Conservation (phyloP, 2,329 filamentous ascomycete species). For the Byssochlamys sp. region DNA sequence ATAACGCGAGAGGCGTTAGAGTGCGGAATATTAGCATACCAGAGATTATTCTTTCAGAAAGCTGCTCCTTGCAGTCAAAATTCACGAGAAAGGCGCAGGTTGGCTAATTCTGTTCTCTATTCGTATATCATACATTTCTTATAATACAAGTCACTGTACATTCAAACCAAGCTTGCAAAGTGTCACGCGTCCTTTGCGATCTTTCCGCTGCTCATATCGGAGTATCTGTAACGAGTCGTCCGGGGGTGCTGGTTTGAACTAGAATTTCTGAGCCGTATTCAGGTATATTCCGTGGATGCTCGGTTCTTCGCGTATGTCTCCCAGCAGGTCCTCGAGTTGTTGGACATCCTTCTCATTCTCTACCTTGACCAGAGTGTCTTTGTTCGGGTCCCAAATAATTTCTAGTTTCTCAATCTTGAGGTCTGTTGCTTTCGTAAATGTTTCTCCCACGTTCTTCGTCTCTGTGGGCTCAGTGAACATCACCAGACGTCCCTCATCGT, state of each 20-base stretch:
- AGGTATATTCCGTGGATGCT: constrained; percentile 72
- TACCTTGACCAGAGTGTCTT: constrained; percentile 62
- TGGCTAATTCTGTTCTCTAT: not conserved
- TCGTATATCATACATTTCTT: not conserved
- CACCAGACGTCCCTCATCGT: constrained; percentile 60
- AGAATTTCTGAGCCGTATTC: constrained; percentile 43
- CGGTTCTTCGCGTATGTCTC: constrained; percentile 49
- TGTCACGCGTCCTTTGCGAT: not conserved
- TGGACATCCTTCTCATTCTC: constrained; percentile 48
- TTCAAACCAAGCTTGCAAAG: not conserved
- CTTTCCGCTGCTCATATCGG: not conserved
- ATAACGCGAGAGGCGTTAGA: no score
- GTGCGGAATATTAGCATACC: no score
- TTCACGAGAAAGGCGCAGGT: not conserved
- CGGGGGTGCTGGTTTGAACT: not conserved
- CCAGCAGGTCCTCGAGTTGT: constrained; percentile 50
- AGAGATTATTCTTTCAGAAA: no score
- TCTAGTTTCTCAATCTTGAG: constrained; percentile 64
- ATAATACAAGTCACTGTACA: not conserved
- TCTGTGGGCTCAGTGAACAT: constrained; percentile 60
- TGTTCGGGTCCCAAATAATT: constrained; percentile 75
- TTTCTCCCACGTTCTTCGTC: constrained; percentile 55
- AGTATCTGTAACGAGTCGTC: not conserved
- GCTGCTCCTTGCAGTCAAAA: not conserved
- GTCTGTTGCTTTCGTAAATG: constrained; percentile 52